Conservation (phyloP, 345 rosid species). For the Pistacia atlantica region DNA sequence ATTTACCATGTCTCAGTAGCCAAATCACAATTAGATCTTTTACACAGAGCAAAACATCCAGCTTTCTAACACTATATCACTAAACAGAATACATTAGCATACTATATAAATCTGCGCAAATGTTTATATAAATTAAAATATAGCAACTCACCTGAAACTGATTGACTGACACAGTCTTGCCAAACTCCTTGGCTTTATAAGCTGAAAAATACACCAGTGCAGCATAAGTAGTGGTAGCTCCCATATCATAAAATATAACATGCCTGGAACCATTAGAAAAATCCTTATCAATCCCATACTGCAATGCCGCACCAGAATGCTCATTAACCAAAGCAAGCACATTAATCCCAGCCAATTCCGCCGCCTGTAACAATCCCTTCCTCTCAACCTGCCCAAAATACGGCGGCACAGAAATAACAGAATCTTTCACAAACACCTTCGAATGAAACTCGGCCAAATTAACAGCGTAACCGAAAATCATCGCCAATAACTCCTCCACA, state of each 20-base stretch:
- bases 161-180: conserved; percentile 81
- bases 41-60: neutral
- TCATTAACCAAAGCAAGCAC: conserved; percentile 81
- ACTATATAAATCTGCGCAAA: neutral
- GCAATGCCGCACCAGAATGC: conserved; percentile 96
- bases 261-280: conserved; percentile 83
- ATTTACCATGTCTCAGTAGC: neutral
- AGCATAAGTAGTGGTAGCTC: conserved; percentile 87
- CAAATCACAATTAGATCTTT: neutral
- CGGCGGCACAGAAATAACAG: conserved; percentile 83
- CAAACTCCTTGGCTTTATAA: conserved; percentile 77
- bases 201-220: conserved; percentile 89
- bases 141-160: conserved; percentile 78
- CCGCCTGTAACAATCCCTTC: conserved; percentile 81
- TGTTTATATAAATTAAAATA: neutral
- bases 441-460: conserved; percentile 84
- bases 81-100: neutral
- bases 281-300: conserved; percentile 97
- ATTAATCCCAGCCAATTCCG: conserved; percentile 90
- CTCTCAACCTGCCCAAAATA: conserved; percentile 98
- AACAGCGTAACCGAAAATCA: conserved; percentile 71
- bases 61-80: neutral
- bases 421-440: conserved; percentile 64
- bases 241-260: conserved; percentile 97
- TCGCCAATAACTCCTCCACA: conserved; percentile 88